Percentiles rank a stretch among this genome's conserved stretches.
Conservation (phyloP, 768 basidiomycete species). For the Boletus patriciae region DNA sequence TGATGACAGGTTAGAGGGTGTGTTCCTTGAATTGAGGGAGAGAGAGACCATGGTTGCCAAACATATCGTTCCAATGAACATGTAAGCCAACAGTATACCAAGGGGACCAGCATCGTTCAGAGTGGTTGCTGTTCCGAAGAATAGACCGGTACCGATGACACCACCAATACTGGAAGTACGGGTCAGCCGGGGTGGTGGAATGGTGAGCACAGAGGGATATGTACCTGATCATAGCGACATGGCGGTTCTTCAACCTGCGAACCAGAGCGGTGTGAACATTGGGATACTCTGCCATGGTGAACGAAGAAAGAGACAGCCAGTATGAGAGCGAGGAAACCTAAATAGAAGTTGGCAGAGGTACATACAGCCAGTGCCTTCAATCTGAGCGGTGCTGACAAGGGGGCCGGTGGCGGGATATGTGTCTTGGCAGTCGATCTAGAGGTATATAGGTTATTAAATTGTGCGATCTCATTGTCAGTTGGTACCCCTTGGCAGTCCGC, state of each 20-base stretch:
- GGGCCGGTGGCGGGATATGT: too few species aligned
- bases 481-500: too few species aligned
- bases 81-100: background rate
- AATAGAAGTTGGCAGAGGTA: too few species aligned
- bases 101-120: slow-evolving; percentile 2
- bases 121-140: background rate
- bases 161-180: background rate
- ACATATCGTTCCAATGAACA: background rate
- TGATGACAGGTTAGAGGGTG: background rate
- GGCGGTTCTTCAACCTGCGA: background rate
- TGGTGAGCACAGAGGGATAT: background rate
- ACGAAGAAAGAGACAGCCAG: too few species aligned
- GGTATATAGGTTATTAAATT: too few species aligned
- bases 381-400: too few species aligned
- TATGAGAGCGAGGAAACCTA: too few species aligned
- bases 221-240: slow-evolving; percentile 6
- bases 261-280: background rate
- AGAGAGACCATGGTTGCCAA: slow-evolving; percentile 1
- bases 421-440: too few species aligned
- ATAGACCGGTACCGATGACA: slow-evolving; percentile 4
- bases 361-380: too few species aligned
- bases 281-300: too few species aligned
- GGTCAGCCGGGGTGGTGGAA: background rate
- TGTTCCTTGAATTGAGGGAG: background rate
- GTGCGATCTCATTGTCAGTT: too few species aligned